Evolutionary conservation across 1,284 basidiomycete genomes (phyloP), one percentile per base, ranked within the genome.

Genomic region (Ganoderma sinense): DNA sequence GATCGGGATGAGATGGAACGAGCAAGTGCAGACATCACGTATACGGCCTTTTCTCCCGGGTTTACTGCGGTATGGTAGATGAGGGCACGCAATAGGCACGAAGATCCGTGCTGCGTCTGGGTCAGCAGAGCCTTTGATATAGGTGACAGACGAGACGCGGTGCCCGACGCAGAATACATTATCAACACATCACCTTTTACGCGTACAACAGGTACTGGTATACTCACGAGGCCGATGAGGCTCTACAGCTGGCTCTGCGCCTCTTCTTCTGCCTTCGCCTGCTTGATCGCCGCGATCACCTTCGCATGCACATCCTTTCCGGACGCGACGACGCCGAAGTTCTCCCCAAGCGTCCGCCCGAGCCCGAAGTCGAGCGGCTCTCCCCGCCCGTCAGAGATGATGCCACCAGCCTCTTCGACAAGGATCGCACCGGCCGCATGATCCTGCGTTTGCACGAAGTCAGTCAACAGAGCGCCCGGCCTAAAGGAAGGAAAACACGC

Each of bases 381-480:
- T 4, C 97, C 97, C 61, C 91, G 85, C 67, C 94, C 94, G 80
- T 99, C 95, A 0, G 91, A 92, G 40, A 98, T 91, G 18, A 92
- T 76, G 0, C 97, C 97, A 2, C 97, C 97, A 0, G 96, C 94
- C 82, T 99, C 97, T 70, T 91, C 89, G 7, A 99, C 90, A 11
- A 99, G 86, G 10, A 99, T 80, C 0, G 89, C 85, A 0, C 97
- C 98, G 0, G 95, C 88, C 0, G 97, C 97, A 78, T 99, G 98
- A 79, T 99, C 98, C 94, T 91, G 62, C 20, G 7, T 45, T 20
- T 20, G 43, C 18, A 45, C 43, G 18, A 5, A 0, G 43, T 20
- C 16, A 4, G 43, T 45, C 29, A 20, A 53, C 33, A 53, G 10
- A 36, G n/a, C 8, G 8, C 4, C 4, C 45, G 2, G 13, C 58